These are phyloP conservation scores for Schizosaccharomyces octosporus DNA, from an alignment of 805 yeast genomes.

Conservation along the genomic window DNA sequence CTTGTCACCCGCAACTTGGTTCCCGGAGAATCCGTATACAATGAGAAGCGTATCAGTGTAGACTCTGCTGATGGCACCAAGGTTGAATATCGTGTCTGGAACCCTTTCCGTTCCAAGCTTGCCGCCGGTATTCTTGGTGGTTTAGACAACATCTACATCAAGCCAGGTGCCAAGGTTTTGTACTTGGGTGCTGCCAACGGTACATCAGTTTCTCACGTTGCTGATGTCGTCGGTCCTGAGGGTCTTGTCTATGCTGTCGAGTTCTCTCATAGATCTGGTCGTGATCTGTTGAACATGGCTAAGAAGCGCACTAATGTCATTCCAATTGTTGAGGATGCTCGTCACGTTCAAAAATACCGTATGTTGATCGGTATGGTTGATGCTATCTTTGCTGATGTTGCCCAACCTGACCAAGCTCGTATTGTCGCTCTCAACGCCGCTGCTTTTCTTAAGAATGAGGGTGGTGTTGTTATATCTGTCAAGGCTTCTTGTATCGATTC, in stretches of 20 bases:
- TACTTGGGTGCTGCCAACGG: slow-evolving; percentile 99
- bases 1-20: slow-evolving; percentile 89
- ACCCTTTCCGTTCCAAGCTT: slow-evolving; percentile 96
- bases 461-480: slow-evolving; percentile 95
- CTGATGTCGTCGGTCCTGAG: slow-evolving; percentile 97
- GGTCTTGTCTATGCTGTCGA: slow-evolving; percentile 97
- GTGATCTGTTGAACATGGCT: slow-evolving; percentile 97
- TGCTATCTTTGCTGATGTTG: slow-evolving; percentile 96
- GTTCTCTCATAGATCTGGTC: slow-evolving; percentile 98
- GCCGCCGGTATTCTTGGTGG: slow-evolving; percentile 99
- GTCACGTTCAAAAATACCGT: slow-evolving; percentile 99
- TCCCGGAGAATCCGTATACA: slow-evolving; percentile 96
- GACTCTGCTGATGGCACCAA: slow-evolving; percentile 74
- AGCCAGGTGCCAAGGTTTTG: slow-evolving; percentile 92
- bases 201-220: slow-evolving; percentile 93
- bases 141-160: slow-evolving; percentile 88
- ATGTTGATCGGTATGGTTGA: slow-evolving; percentile 98
- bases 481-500: slow-evolving; percentile 99
- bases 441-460: slow-evolving; percentile 91
- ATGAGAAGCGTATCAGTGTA: slow-evolving; percentile 84
- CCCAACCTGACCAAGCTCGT: slow-evolving; percentile 99
- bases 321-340: slow-evolving; percentile 97
- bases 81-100: slow-evolving; percentile 98
- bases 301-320: slow-evolving; percentile 98
- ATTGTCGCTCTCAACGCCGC: slow-evolving; percentile 95